These are phyloP conservation scores for Bjerkandera adusta DNA, from an alignment of 1,284 basidiomycete species.

Conservation along the genomic window DNA sequence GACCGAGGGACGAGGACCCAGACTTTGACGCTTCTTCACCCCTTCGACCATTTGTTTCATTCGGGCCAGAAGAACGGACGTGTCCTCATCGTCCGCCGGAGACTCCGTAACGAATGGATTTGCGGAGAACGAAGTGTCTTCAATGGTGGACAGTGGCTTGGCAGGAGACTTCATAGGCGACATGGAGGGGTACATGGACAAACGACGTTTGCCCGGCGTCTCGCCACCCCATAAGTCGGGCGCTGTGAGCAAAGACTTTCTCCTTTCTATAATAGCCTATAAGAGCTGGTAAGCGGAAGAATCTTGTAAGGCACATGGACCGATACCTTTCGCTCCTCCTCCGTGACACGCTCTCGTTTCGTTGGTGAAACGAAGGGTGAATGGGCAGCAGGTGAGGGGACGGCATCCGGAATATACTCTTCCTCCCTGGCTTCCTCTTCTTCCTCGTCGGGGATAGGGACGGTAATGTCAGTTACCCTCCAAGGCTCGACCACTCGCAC, in stretches of 20 bases:
- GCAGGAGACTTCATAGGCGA: conserved; percentile 7
- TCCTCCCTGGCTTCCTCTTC: conserved; percentile 15
- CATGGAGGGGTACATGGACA: conserved; percentile 13
- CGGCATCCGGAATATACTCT: neutral
- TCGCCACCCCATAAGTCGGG: conserved; percentile 54
- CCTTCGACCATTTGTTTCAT: conserved; percentile 63
- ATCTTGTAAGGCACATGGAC: neutral
- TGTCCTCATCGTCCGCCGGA: conserved; percentile 42
- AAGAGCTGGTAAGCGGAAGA: neutral
- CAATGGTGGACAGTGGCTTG: neutral
- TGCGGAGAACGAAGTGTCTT: conserved; percentile 8
- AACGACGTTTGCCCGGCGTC: conserved; percentile 40
- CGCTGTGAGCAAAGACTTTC: conserved; percentile 51
- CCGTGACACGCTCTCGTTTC: conserved; percentile 34
- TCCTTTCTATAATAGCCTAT: conserved; percentile 58
- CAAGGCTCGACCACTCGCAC: conserved; percentile 41
- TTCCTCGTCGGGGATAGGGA: conserved; percentile 31
- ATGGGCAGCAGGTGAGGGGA: no score
- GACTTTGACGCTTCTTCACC: conserved; percentile 54
- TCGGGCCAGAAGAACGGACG: conserved; percentile 50
- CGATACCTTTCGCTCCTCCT: conserved; percentile 49
- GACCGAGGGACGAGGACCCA: conserved; percentile 19
- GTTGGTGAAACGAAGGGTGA: conserved; percentile 13
- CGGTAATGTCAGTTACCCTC: conserved; percentile 46
- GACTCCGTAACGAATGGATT: no score